Percentiles rank a stretch among this genome's conserved stretches.
These are phyloP conservation scores for Termitomyces sp. DNA, from an alignment of 768 basidiomycete species.

Conservation along the genomic window DNA sequence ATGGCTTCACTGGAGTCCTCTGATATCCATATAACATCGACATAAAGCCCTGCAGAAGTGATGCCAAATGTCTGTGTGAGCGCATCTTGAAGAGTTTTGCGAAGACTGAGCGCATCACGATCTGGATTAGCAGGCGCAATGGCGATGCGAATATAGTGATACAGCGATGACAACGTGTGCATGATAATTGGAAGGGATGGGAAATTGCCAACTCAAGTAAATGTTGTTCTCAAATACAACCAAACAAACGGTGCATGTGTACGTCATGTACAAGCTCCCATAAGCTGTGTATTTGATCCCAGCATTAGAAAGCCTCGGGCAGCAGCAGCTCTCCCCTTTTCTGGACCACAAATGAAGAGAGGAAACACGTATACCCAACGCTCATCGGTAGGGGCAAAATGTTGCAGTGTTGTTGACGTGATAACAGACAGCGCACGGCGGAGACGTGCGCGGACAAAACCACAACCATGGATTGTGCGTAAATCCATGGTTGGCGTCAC, in stretches of 20 bases:
- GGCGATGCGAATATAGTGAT: slow-evolving; percentile 45
- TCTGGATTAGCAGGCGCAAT: slow-evolving; percentile 31
- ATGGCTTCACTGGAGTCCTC: slow-evolving; percentile 35
- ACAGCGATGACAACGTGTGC: slow-evolving; percentile 17
- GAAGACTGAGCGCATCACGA: slow-evolving; percentile 35
- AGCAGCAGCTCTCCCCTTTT: neutral
- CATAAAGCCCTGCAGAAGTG: slow-evolving; percentile 42
- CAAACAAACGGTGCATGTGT: neutral
- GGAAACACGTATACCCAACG: neutral
- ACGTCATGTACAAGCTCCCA: neutral
- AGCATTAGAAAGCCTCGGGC: neutral
- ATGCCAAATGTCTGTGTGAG: slow-evolving; percentile 52
- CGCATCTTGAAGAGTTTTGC: slow-evolving; percentile 53
- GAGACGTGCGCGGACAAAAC: slow-evolving; percentile 37
- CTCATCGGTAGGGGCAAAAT: slow-evolving; percentile 17
- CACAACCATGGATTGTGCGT: slow-evolving; percentile 70
- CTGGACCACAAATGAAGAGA: neutral
- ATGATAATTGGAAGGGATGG: neutral
- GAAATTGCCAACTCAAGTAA: neutral
- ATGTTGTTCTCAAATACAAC: neutral
- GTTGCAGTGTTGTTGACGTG: slow-evolving; percentile 53
- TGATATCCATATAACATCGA: slow-evolving; percentile 57
- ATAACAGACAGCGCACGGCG: slow-evolving; percentile 28
- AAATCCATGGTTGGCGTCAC: slow-evolving; percentile 65
- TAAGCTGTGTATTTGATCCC: neutral